Base-by-base conservation (phyloP, 495 filamentous ascomycete species). In the Penicillium lividum region DNA sequence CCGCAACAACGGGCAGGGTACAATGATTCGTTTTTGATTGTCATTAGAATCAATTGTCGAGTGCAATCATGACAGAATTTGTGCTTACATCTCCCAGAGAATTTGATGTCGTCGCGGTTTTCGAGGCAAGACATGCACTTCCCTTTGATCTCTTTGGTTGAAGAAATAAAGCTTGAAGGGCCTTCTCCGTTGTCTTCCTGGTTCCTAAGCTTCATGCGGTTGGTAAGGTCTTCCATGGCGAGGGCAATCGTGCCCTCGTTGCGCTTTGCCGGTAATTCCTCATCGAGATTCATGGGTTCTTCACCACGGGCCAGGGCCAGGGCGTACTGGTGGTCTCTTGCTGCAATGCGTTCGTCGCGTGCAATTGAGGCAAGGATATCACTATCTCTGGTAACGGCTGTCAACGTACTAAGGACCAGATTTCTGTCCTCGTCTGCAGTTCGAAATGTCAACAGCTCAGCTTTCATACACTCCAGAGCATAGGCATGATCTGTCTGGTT, bases 1-100 rank as follows among this genome's bases (percentile, higher is more conserved):
- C 49, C 29, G 18, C 49, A 51, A 10, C 49, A 51, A 22, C 49
- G 49, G 18, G 49, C 30, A 16, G 49, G 49, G 18, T 51, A 51
- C 13, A 22, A 29, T 9, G 28, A 6, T 29, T 51, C 49, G 29
- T 38, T 22, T 22, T 18, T 33, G 1, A 30, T 34, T 33, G 49
- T 15, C 10, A 51, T 15, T 10, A 51, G 3, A 25, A 51, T 15
- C 8, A 51, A 5, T 9, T n/a, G 7, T 18, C 30, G 28, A 2
- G 31, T 10, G 18, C 49, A 51, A 2, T 31, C 49, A 18, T 33
- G 15, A 8, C 49, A 51, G 15, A 36, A 51, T 0, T 51, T 5
- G 13, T 51, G 49, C 9, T n/a, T n/a, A 36, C 49, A 51, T 18
- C 7, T 16, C 31, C 49, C 49, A 51, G 29, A 16, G 22, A 33